Conservation (phyloP, 1,284 basidiomycete genomes). For the Heterobasidion parviporum region DNA sequence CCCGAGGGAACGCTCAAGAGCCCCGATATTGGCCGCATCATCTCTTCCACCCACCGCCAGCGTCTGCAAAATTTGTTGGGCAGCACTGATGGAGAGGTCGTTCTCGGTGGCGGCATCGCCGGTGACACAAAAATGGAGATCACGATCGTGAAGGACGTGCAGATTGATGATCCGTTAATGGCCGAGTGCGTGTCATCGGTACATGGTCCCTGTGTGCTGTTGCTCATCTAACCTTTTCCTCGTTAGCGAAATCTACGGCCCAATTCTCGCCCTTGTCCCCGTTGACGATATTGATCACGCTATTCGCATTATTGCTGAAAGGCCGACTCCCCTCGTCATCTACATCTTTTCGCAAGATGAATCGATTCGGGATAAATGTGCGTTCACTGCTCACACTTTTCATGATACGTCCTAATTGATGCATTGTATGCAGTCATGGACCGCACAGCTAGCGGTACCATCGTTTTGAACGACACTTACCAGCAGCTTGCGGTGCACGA, state of each 20-base stretch:
- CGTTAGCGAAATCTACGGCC: conserved; percentile 37
- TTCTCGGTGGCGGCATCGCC: conserved; percentile 34
- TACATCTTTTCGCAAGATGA: conserved; percentile 30
- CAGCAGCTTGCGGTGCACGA: conserved; percentile 18
- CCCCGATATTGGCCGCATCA: conserved; percentile 25
- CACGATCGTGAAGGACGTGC: conserved; percentile 25
- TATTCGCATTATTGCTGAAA: conserved; percentile 27
- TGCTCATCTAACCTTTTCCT: not conserved
- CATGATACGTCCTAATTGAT: not conserved
- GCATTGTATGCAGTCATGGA: conserved; percentile 14
- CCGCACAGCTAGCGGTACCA: conserved; percentile 18
- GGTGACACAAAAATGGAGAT: conserved; percentile 21
- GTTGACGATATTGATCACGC: conserved; percentile 31
- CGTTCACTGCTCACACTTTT: conserved; percentile 21
- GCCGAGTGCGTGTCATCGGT: conserved; percentile 23
- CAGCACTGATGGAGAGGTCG: conserved; percentile 33
- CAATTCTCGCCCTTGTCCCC: conserved; percentile 39
- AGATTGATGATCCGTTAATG: conserved; percentile 30
- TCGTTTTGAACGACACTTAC: conserved; percentile 22
- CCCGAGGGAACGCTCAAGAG: conserved; percentile 24
- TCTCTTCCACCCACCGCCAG: conserved; percentile 30
- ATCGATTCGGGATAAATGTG: conserved; percentile 22
- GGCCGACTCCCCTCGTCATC: conserved; percentile 30
- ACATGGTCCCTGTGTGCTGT: not conserved
- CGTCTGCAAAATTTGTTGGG: conserved; percentile 29